Evolutionary conservation across 495 filamentous ascomycete species (phyloP), one percentile per base, ranked within the genome.

Genomic region (Pyrenula aspistea): DNA sequence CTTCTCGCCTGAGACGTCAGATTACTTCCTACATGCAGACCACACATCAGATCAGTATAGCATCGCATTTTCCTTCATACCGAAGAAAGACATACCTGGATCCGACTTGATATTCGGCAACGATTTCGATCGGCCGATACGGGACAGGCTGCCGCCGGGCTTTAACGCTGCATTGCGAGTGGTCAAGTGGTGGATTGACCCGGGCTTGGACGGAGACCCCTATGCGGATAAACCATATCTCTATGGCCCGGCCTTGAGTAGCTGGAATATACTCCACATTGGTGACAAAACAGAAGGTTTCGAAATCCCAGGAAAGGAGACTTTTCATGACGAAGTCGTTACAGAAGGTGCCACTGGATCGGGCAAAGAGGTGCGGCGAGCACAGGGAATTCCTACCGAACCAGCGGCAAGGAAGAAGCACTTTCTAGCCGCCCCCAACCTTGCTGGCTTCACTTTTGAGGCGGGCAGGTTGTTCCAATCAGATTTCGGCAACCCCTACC

Each of bases 401-500:
- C 72, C 77, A 1, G 75, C 68, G 31, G 77, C 63, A 48, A 73
- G 89, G 48, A 83, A 77, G 71, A 85, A 81, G 61, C 80, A 79
- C 71, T 91, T 89, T 56, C 70, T 82, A 49, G 64, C 65, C n/a
- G 69, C 75, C 55, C 59, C 61, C 8, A 69, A 71, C 24, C 65
- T 77, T 42, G 70, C 75, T 60, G 63, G 61, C 2, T 84, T 83
- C 63, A 71, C 65, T 1, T 85, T 84, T 69, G 81, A 84, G 57
- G 64, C 65, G 47, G 83, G 79, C 0, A 70, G 82, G 59, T 70
- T 77, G 52, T 95, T 95, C 67, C 69, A 74, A 24, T 78, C 81
- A 49, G 92, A 96, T 68, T 96, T 98, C 69, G 93, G 83, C 62
- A 96, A 96, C 64, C 83, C 84, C n/a, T 96, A 91, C 73, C 65